Conservation (phyloP, 768 basidiomycete genomes). For the Obba rivulosa region DNA sequence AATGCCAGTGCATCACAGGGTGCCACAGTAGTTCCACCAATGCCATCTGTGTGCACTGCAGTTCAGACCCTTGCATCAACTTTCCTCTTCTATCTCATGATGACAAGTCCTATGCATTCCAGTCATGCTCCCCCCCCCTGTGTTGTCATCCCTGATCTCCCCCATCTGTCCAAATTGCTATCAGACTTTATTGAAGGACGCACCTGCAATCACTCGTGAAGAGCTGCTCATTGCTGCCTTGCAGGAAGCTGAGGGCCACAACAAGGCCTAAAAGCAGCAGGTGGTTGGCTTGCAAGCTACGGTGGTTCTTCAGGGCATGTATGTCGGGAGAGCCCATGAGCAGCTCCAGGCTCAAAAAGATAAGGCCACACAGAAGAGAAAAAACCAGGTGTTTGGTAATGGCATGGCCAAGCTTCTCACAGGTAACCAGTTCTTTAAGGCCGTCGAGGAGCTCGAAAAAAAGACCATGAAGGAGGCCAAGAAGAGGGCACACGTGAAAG, state of each 20-base stretch:
- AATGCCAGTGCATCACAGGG: neutral
- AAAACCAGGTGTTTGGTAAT: slow-evolving; percentile 12
- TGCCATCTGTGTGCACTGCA: neutral
- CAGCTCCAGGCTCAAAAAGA: slow-evolving; percentile 9
- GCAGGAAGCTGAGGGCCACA: neutral
- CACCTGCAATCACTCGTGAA: slow-evolving; percentile 4
- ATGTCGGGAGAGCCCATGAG: neutral
- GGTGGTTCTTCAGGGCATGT: slow-evolving; percentile 5
- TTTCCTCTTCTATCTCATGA: neutral
- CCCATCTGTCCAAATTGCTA: neutral
- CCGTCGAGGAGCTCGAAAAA: slow-evolving; percentile 4
- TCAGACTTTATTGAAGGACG: neutral
- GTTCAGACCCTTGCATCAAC: neutral
- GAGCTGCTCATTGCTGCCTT: slow-evolving; percentile 1
- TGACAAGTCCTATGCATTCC: neutral
- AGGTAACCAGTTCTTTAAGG: slow-evolving; percentile 16
- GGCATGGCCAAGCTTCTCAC: slow-evolving; percentile 19
- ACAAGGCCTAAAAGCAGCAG: neutral
- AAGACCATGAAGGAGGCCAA: slow-evolving; percentile 2
- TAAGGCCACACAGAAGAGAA: slow-evolving; percentile 8
- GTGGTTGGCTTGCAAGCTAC: slow-evolving; percentile 5
- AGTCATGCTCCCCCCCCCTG: neutral
- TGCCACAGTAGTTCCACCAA: neutral
- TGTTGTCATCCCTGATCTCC: neutral
- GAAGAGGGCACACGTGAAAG: neutral